phyloP scores from a whole-genome alignment of 768 basidiomycete genomes.

The Gautieria morchelliformis region DNA sequence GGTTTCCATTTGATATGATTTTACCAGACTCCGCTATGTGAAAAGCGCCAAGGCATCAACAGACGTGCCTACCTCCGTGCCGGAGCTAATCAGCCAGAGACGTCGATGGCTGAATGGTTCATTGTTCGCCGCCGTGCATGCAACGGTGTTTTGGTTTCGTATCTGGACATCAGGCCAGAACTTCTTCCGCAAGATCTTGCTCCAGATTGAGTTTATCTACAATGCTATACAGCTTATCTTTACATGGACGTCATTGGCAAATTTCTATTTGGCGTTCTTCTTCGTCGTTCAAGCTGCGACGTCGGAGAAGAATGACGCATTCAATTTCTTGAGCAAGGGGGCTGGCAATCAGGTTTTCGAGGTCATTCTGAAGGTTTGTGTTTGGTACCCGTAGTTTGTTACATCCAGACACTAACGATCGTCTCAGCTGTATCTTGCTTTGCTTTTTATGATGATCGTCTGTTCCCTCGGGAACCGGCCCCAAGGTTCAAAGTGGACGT shows the following conservation, averaged over 20 bases:
- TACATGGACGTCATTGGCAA: constrained; percentile 89
- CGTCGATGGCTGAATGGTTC: constrained; percentile 86
- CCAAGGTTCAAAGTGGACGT: constrained; percentile 84
- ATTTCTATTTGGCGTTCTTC: constrained; percentile 92
- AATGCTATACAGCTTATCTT: constrained; percentile 84
- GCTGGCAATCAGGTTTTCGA: constrained; percentile 69
- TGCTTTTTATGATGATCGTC: constrained; percentile 73
- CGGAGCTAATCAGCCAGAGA: constrained; percentile 93
- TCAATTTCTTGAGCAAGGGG: constrained; percentile 68
- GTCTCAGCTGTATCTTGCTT: constrained; percentile 65
- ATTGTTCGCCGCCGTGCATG: constrained; percentile 87
- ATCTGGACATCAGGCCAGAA: constrained; percentile 92
- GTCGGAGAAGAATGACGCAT: constrained; percentile 48
- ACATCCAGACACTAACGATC: not conserved
- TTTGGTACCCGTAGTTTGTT: not conserved
- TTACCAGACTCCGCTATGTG: constrained; percentile 67
- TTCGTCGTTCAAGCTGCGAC: constrained; percentile 83
- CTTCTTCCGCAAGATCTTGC: constrained; percentile 69
- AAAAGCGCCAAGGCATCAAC: constrained; percentile 92
- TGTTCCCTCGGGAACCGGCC: constrained; percentile 91
- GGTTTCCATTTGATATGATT: not conserved
- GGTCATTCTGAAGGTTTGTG: constrained; percentile 50
- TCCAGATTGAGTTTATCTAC: constrained; percentile 84
- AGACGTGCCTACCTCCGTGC: constrained; percentile 85
- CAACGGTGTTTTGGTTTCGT: constrained; percentile 79